Evolutionary conservation across 225 moss, liverwort and hornwort species (phyloP).

Genomic region (Polytrichum commune): DNA sequence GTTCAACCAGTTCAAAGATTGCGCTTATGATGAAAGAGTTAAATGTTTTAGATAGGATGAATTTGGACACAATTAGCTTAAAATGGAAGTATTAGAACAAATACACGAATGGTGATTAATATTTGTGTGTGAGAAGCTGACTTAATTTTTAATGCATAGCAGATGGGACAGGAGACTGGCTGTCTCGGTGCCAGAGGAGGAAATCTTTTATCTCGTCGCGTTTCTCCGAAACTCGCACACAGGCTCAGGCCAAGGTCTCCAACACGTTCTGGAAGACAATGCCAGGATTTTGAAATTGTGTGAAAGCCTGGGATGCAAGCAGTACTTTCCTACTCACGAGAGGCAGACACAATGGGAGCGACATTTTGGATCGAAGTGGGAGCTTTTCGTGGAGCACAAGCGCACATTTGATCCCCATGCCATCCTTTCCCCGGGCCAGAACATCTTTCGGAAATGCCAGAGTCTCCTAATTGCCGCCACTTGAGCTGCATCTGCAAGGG

Average conservation of each 20-base stretch:
- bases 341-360: conserved; percentile 31
- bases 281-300: conserved; percentile 16
- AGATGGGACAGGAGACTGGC: conserved; percentile 59
- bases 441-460: conserved; percentile 27
- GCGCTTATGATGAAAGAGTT: too few species aligned
- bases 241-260: conserved; percentile 14
- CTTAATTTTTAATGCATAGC: background rate
- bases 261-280: conserved; percentile 23
- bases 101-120: too few species aligned
- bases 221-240: conserved; percentile 34
- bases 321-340: conserved; percentile 41
- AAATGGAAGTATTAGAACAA: too few species aligned
- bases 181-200: conserved; percentile 38
- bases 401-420: conserved; percentile 41
- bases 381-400: conserved; percentile 37
- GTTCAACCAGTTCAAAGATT: too few species aligned
- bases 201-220: conserved; percentile 55
- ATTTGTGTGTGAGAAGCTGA: too few species aligned
- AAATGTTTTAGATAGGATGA: too few species aligned
- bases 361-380: conserved; percentile 57
- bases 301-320: conserved; percentile 45
- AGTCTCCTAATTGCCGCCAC: background rate
- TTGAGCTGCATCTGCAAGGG: too few species aligned
- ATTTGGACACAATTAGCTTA: too few species aligned
- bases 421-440: conserved; percentile 55